Base-by-base conservation (phyloP, 1,284 basidiomycete genomes). In the Leucoagaricus sp. region DNA sequence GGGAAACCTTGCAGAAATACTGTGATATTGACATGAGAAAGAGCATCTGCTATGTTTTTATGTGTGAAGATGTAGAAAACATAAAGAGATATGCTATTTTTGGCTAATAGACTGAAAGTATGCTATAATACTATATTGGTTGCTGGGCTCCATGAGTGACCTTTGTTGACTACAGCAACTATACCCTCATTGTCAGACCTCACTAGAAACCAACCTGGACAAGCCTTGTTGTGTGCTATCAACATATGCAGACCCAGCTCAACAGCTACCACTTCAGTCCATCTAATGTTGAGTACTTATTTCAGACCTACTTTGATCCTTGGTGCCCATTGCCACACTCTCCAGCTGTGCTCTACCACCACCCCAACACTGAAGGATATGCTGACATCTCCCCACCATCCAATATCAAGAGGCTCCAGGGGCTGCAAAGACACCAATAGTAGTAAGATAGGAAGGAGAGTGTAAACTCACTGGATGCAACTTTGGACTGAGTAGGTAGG, bases 371-470 rank as follows among this genome's bases (percentile, higher is more conserved):
- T 74, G 51, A 71, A 76, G 0, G 69, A 73, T 0, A 71, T 66
- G 61, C 72, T 75, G 0, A 74, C 72, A 58, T 76, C 72, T 9
- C 69, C 74, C 72, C 71, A 77, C 69, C 71, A 74, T 15, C 59
- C 58, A 1, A 72, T 17, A 60, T 74, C 69, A 3, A 59, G 63
- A 0, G 55, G 56, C 36, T 38, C 36, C 8, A 4, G 36, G 4
- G 15, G 6, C 13, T 38, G 36, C 6, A 38, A n/a, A 15, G 36
- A n/a, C 36, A 38, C 4, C 8, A 4, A 13, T 6, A n/a, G 36
- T n/a, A n/a, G 36, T 5, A 38, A n/a, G 8, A 38, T 10, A 4
- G 36, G 36, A 9, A 38, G 36, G 4, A 38, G 36, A n/a, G 4
- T 10, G 6, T 15, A n/a, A 5, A 38, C 15, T 4, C 13, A 4